Conservation (phyloP, 257 asterid genomes). For the Nyctanthes arbortristis region DNA sequence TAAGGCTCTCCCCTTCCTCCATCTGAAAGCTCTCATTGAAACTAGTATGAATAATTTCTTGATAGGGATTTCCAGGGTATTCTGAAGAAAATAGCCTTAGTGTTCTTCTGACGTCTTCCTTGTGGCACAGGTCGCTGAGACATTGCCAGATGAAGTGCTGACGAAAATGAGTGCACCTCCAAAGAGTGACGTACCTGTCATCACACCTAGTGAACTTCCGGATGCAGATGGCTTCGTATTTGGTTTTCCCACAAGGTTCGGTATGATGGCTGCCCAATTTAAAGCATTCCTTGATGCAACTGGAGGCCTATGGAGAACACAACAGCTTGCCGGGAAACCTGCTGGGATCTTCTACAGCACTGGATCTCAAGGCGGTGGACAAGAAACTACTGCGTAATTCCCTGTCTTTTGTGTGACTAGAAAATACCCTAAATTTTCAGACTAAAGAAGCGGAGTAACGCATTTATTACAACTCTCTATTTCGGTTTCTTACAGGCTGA, state of each 20-base stretch:
- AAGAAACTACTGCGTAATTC: constrained; percentile 76
- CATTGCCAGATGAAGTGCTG: constrained; percentile 65
- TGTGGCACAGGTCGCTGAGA: constrained; percentile 66
- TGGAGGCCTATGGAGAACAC: constrained; percentile 86
- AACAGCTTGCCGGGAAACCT: constrained; percentile 81
- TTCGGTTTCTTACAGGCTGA: constrained; percentile 42
- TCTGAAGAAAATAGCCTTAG: not conserved
- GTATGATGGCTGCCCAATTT: constrained; percentile 90
- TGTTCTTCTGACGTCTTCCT: not conserved
- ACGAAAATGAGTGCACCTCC: constrained; percentile 83
- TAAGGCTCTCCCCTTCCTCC: not conserved
- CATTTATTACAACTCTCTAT: not conserved
- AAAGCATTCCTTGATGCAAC: constrained; percentile 86
- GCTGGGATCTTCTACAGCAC: constrained; percentile 91
- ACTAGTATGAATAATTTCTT: not conserved
- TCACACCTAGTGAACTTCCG: constrained; percentile 59
- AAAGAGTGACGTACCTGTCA: constrained; percentile 60
- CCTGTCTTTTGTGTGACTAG: not conserved
- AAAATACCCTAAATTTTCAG: not conserved
- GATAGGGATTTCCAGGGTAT: not conserved
- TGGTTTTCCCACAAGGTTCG: constrained; percentile 84
- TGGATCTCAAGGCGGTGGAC: constrained; percentile 89
- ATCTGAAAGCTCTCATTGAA: not conserved
- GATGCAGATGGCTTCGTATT: constrained; percentile 79
- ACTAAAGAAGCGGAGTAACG: no score